A percentile compares a stretch with the other conserved stretches of the same genome.
Conservation (phyloP, 2,329 filamentous ascomycete genomes). For the Aspergillus sp. region DNA sequence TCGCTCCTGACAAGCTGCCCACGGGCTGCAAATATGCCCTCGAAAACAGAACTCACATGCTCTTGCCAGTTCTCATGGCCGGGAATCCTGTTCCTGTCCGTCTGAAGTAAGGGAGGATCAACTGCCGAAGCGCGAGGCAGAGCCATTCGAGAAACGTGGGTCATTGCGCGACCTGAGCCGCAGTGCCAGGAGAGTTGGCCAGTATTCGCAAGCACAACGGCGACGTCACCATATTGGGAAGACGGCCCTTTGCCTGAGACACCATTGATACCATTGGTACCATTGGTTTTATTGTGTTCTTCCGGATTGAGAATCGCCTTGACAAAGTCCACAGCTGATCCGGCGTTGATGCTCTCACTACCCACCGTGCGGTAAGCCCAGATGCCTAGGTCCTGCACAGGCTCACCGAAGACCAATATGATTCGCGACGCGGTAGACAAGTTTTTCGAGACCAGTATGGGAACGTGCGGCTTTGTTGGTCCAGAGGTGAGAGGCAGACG, state of each 20-base stretch:
- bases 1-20: constrained; percentile 46
- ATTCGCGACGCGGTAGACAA: constrained; percentile 61
- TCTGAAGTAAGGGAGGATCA: constrained; percentile 54
- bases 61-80: constrained; percentile 57
- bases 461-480: constrained; percentile 58
- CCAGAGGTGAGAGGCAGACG: constrained; percentile 60
- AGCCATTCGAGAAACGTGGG: constrained; percentile 55
- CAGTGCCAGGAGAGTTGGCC: constrained; percentile 78
- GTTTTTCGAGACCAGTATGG: constrained; percentile 65
- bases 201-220: constrained; percentile 72
- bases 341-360: constrained; percentile 65
- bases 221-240: constrained; percentile 1
- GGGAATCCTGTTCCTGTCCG: constrained; percentile 60
- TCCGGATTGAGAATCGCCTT: constrained; percentile 39
- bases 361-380: constrained; percentile 69
- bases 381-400: constrained; percentile 69
- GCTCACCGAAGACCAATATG: constrained; percentile 73
- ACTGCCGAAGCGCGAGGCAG: constrained; percentile 64
- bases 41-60: constrained; percentile 69
- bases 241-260: neutral
- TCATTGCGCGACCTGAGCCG: constrained; percentile 60
- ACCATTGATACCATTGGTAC: constrained; percentile 17
- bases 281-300: neutral
- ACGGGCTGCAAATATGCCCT: constrained; percentile 53
- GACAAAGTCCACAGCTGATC: constrained; percentile 68